These are phyloP conservation scores for Potentilla sterilis DNA, from an alignment of 306 rosid genomes.

Conservation along the genomic window DNA sequence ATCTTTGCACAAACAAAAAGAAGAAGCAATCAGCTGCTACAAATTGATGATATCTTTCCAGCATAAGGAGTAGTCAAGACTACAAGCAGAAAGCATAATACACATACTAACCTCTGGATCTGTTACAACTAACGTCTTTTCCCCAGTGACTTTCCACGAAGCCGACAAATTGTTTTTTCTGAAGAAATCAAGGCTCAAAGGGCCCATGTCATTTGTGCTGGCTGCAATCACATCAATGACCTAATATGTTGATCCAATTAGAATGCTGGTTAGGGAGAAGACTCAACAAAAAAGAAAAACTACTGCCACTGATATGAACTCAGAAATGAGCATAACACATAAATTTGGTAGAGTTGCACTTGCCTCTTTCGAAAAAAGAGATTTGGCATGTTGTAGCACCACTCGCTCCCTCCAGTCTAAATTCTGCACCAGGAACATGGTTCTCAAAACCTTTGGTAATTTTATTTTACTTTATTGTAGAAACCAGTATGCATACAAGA, in stretches of 20 bases:
- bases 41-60: background rate
- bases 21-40: conserved; percentile 13
- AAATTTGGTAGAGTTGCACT: conserved; percentile 30
- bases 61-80: background rate
- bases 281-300: conserved; percentile 3
- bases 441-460: background rate
- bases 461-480: background rate
- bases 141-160: conserved; percentile 65
- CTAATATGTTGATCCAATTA: conserved; percentile 47
- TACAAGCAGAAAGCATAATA: conserved; percentile 32
- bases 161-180: conserved; percentile 72
- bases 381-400: conserved; percentile 61
- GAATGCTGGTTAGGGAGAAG: conserved; percentile 23
- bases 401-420: conserved; percentile 68
- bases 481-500: conserved; percentile 19
- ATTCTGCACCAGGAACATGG: conserved; percentile 39
- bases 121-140: conserved; percentile 35
- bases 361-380: conserved; percentile 78
- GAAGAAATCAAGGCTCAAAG: conserved; percentile 74
- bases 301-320: conserved; percentile 17
- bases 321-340: conserved; percentile 21
- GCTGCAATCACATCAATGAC: conserved; percentile 73
- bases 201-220: conserved; percentile 77
- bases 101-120: conserved; percentile 58
- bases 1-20: conserved; percentile 3